phyloP scores from a whole-genome alignment of 257 asterid species.

The Solanum tarijense region DNA sequence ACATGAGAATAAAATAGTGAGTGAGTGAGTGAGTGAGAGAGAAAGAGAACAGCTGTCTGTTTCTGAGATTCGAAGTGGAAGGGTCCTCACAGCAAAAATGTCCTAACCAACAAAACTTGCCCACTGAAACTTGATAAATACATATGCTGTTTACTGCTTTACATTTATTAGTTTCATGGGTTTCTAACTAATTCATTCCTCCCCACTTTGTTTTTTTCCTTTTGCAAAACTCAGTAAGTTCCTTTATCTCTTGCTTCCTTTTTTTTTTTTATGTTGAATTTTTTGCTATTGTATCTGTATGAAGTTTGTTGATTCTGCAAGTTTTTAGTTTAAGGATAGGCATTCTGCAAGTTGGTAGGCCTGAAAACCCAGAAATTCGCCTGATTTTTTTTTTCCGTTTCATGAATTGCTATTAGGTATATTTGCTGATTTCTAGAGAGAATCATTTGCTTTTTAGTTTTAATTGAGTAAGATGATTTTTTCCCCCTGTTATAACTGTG shows the following conservation, averaged over 20 bases:
- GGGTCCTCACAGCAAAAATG: neutral
- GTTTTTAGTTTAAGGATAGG: neutral
- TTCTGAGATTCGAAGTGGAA: neutral
- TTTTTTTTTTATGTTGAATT: neutral
- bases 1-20: neutral
- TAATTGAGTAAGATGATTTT: neutral
- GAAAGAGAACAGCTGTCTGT: slow-evolving; percentile 1
- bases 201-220: neutral
- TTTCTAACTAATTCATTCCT: neutral
- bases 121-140: neutral
- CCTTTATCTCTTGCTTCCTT: neutral
- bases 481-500: neutral
- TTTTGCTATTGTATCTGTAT: neutral
- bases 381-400: neutral
- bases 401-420: neutral
- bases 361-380: neutral
- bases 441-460: neutral
- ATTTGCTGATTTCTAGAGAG: neutral
- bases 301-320: neutral
- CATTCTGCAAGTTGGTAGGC: neutral
- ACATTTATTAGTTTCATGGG: neutral
- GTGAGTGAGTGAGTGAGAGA: neutral
- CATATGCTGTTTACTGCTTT: neutral
- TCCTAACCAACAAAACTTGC: neutral
- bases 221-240: neutral